Evolutionary conservation across 1,284 basidiomycete species (phyloP), one percentile per base, ranked within the genome.

Genomic region (Ganoderma boninense): DNA sequence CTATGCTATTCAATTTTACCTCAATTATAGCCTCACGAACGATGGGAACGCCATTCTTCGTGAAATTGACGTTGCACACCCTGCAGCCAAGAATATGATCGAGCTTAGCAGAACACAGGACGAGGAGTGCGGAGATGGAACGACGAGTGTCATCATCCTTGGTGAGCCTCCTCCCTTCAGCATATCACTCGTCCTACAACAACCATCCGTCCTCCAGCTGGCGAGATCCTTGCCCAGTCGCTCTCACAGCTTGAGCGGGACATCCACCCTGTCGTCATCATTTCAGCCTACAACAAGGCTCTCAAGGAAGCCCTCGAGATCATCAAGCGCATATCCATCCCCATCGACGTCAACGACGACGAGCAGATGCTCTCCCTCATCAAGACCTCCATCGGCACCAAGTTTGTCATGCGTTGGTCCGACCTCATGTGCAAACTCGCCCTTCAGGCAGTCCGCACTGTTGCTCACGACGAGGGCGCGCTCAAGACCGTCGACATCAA

Each of bases 41-140:
- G 97, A 99, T 79, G 97, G 98, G 29, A 98, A 99, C 78, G 97
- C 97, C 13, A 99, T 99, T 75, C 85, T 99, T 52, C 92, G 97
- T 70, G 97, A 99, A 82, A 99, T 99, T 74, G 97, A 99, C 74
- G 97, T 99, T 35, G 96, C 96, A 4, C 97, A 99, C 78, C 98
- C 98, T 0, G 97, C 97, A 35, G 97, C 97, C 43, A 99, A 99
- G 86, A 97, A 97, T 77, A 99, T 99, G 97, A 99, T 99, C 77
- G 97, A 99, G 83, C 90, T 99, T 26, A 95, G 95, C 78, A 86
- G 97, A 79, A 99, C 98, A 4, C 97, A 99, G 82, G 98, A 99
- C 76, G 97, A 99, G 84, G 97, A 99, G 80, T 97, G 98, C 74
- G 97, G 97, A 67, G 97, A 99, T 82, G 97, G 97, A 68, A 99